Percentiles rank a stretch among this genome's conserved stretches.
Evolutionary conservation across 352 stramenopile genomes (phyloP).

Genomic region (Stramenopiles sp.): DNA sequence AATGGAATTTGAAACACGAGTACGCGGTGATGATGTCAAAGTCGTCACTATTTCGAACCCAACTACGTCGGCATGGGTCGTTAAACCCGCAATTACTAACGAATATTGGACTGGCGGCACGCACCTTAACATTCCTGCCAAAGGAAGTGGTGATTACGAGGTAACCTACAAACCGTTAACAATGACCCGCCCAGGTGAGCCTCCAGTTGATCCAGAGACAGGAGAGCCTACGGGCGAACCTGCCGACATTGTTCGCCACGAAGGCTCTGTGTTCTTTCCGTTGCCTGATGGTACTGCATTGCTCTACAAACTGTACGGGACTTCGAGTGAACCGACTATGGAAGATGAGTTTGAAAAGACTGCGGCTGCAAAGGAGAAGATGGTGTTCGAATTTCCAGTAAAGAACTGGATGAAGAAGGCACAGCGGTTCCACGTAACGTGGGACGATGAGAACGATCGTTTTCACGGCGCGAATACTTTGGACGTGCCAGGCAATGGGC

Average conservation of each 20-base stretch:
- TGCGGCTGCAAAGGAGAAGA: slow-evolving; percentile 48
- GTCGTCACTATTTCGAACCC: slow-evolving; percentile 51
- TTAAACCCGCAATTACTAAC: slow-evolving; percentile 57
- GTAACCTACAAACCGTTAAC: slow-evolving; percentile 52
- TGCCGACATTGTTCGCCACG: slow-evolving; percentile 29
- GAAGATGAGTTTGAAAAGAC: slow-evolving; percentile 30
- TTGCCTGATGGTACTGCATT: slow-evolving; percentile 63
- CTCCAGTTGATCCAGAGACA: slow-evolving; percentile 17
- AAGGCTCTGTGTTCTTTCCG: slow-evolving; percentile 61
- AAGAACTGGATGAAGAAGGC: slow-evolving; percentile 61
- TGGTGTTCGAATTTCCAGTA: slow-evolving; percentile 41
- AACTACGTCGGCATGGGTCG: slow-evolving; percentile 48
- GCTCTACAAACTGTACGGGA: slow-evolving; percentile 56
- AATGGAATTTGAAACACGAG: slow-evolving; percentile 50
- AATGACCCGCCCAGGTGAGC: slow-evolving; percentile 41
- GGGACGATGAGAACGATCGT: slow-evolving; percentile 26
- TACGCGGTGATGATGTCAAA: slow-evolving; percentile 42
- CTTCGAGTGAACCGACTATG: slow-evolving; percentile 34
- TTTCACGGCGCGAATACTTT: slow-evolving; percentile 44
- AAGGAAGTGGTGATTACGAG: slow-evolving; percentile 24
- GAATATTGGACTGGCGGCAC: slow-evolving; percentile 58
- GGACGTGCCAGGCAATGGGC: slow-evolving; percentile 34
- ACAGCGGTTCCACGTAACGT: slow-evolving; percentile 45
- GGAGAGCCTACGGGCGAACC: slow-evolving; percentile 14
- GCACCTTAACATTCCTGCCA: slow-evolving; percentile 47